Evolutionary conservation across 768 basidiomycete species (phyloP).

Genomic region (Leccinum pellstonianum): DNA sequence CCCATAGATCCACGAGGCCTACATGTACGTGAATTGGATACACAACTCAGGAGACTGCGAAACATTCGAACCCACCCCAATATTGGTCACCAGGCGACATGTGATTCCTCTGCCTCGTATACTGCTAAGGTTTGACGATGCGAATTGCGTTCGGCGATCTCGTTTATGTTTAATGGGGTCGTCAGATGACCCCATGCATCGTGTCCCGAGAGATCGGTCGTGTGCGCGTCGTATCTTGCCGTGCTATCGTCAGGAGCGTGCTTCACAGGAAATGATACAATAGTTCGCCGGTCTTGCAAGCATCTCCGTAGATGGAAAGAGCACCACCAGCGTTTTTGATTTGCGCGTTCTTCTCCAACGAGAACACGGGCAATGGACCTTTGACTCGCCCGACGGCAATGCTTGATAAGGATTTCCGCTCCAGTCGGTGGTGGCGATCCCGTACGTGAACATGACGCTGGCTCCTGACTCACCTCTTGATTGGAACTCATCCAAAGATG

Average conservation of each 20-base stretch:
- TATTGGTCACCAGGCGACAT: background rate
- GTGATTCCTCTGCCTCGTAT: background rate
- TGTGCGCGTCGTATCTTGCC: background rate
- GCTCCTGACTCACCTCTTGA: background rate
- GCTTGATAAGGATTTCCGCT: background rate
- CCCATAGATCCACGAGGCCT: background rate
- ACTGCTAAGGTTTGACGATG: constrained; percentile 2
- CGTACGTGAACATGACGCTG: background rate
- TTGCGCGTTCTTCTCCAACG: background rate
- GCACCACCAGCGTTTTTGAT: background rate
- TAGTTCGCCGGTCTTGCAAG: background rate
- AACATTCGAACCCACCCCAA: background rate
- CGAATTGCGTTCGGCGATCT: constrained; percentile 4
- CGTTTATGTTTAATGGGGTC: background rate
- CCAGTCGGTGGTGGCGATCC: background rate
- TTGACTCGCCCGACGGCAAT: background rate
- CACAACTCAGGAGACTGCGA: background rate
- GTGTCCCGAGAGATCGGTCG: background rate
- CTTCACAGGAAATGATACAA: background rate
- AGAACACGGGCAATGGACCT: background rate
- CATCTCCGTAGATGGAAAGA: background rate
- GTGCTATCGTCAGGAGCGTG: background rate
- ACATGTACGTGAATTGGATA: background rate
- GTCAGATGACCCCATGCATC: background rate
- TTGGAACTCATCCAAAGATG: background rate